Evolutionary conservation across 1,139 yeast genomes (phyloP).

Genomic region (Kodamaea derodonti): DNA sequence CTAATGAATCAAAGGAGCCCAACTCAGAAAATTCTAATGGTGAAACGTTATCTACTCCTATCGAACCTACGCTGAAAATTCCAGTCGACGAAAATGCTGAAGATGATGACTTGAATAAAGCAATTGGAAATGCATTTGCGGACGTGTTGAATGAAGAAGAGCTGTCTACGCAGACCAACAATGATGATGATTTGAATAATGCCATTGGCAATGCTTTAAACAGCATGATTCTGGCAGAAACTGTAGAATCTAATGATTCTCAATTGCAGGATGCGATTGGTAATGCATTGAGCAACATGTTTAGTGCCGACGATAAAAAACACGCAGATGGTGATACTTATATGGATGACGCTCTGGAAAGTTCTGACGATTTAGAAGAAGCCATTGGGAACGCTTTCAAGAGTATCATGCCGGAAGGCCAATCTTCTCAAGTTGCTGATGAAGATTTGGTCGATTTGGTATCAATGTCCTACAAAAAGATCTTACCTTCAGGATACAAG

Average conservation of each 20-base stretch:
- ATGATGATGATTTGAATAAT: conserved; percentile 7
- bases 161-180: not conserved
- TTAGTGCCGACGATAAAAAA: not conserved
- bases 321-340: not conserved
- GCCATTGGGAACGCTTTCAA: conserved; percentile 23
- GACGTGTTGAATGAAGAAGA: conserved; percentile 5
- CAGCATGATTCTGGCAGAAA: not conserved
- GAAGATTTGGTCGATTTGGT: conserved; percentile 16
- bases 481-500: conserved; percentile 10
- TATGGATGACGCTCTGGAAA: conserved; percentile 15
- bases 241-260: conserved; percentile 1
- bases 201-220: conserved; percentile 14
- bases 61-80: not conserved
- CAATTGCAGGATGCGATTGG: conserved; percentile 5
- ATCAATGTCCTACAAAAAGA: conserved; percentile 15
- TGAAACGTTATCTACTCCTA: conserved; percentile 12
- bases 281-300: conserved; percentile 4
- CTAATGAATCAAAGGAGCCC: conserved; percentile 10
- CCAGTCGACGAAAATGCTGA: not conserved
- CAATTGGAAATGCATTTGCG: conserved; percentile 13
- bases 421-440: conserved; percentile 8
- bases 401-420: conserved; percentile 10
- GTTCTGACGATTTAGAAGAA: conserved; percentile 26
- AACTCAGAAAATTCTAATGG: conserved; percentile 10
- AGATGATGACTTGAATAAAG: conserved; percentile 8